These are phyloP conservation scores for Spinellus fusiger DNA, from an alignment of 192 early-diverging fungal genomes.

Conservation along the genomic window DNA sequence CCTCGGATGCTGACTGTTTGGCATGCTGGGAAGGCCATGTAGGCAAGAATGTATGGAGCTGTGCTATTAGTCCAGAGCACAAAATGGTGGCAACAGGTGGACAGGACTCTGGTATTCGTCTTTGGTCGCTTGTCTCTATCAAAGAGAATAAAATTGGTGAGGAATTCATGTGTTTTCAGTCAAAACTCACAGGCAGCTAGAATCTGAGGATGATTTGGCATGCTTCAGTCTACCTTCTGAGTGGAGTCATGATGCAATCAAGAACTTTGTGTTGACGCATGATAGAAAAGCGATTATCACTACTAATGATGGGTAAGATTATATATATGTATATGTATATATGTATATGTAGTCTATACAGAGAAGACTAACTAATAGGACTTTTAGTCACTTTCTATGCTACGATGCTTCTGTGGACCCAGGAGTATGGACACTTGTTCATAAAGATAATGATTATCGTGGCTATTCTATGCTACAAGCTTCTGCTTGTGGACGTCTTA, in stretches of 20 bases:
- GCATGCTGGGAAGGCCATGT: constrained; percentile 77
- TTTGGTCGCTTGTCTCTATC: constrained; percentile 60
- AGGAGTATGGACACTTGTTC: constrained; percentile 27
- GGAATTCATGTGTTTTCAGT: not conserved
- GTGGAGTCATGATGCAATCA: constrained; percentile 31
- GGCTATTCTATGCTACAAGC: constrained; percentile 50
- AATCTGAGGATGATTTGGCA: constrained; percentile 28
- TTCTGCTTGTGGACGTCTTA: constrained; percentile 45
- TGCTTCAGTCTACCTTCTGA: constrained; percentile 14
- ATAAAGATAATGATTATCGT: constrained; percentile 32
- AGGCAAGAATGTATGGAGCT: constrained; percentile 77
- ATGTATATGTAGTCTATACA: not conserved
- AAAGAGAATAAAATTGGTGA: constrained; percentile 49
- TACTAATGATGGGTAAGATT: constrained; percentile 39
- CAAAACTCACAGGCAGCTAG: not conserved
- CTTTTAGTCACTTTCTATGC: constrained; percentile 35
- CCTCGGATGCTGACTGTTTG: constrained; percentile 42
- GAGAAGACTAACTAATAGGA: constrained; percentile 3
- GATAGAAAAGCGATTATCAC: constrained; percentile 24
- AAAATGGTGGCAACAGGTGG: constrained; percentile 67
- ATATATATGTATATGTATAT: not conserved
- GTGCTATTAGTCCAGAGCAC: constrained; percentile 52
- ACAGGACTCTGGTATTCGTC: constrained; percentile 70
- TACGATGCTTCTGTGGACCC: constrained; percentile 21
- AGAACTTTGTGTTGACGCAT: constrained; percentile 41